Evolutionary conservation across 495 filamentous ascomycete species (phyloP), one percentile per base, ranked within the genome.

Genomic region (Penicillium longicatenatum): DNA sequence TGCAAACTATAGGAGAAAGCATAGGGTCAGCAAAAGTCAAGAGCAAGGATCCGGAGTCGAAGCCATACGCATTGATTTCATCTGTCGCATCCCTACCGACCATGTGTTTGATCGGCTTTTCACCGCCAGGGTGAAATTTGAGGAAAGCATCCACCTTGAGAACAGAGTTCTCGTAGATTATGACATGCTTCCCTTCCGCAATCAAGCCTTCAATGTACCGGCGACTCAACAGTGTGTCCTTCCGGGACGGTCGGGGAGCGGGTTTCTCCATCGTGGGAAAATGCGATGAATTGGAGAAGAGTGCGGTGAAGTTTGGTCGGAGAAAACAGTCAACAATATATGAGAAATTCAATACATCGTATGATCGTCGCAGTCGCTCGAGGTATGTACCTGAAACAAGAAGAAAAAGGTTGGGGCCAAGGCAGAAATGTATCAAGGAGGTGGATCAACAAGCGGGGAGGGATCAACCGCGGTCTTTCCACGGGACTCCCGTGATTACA

Each of bases 71-170:
- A 72, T 89, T 92, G 65, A 97, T 87, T 74, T 98, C 94, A 72
- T 97, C 92, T 17, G 94, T 97, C 37, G 91, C 95, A 86, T 98
- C 94, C 74, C 91, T 84, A 50, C 94, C 94, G 50, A 98, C 87
- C 92, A 98, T 93, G 70, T 98, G 94, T 72, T 84, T 78, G 59
- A 98, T 96, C 21, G 95, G 82, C 73, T 91, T 96, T 64, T 93
- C 89, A 46, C 94, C 94, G 53, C 94, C 94, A 16, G 94, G 94
- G 66, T 98, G 94, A 67, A 86, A 98, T 50, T 83, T 82, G 31
- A 93, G 77, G 89, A 90, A 98, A 29, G 89, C 80, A 71, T 98
- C 93, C 2, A 89, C 85, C 75, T 90, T 94, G 54, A 98, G 73
- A 6, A 96, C 93, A 66, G 87, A 83, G 50, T 82, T 78, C 56